Conservation (phyloP, 371 early-diverging fungal species). For the Rhizomucor pusillus region DNA sequence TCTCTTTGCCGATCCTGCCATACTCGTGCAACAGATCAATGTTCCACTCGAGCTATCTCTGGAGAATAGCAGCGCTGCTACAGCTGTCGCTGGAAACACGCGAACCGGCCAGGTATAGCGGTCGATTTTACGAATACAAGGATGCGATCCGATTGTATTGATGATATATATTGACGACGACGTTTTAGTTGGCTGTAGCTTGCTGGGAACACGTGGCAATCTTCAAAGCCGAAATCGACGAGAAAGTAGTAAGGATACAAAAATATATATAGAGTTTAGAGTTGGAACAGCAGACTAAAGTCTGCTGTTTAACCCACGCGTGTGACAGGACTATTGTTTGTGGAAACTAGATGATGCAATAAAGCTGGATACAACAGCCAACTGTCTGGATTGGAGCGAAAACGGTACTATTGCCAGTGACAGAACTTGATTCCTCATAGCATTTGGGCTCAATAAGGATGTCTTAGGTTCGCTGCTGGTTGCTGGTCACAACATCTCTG, state of each 20-base stretch:
- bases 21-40: slow-evolving; percentile 37
- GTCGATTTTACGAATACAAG: slow-evolving; percentile 3
- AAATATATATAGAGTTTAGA: background rate
- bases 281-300: background rate
- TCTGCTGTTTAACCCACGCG: background rate
- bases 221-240: slow-evolving; percentile 14
- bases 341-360: slow-evolving; percentile 18
- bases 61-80: slow-evolving; percentile 10
- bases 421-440: background rate
- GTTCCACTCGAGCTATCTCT: slow-evolving; percentile 2
- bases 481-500: slow-evolving; percentile 29
- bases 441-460: background rate
- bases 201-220: slow-evolving; percentile 23
- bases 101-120: slow-evolving; percentile 33
- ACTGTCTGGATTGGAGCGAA: slow-evolving; percentile 44
- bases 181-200: slow-evolving; percentile 39
- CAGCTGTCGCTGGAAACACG: slow-evolving; percentile 33
- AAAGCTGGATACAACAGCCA: slow-evolving; percentile 11
- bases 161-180: background rate
- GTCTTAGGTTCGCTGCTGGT: slow-evolving; percentile 29
- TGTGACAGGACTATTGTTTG: slow-evolving; percentile 4
- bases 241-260: slow-evolving; percentile 5
- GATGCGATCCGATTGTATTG: slow-evolving; percentile 7
- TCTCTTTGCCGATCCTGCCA: slow-evolving; percentile 44
- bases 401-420: slow-evolving; percentile 23